Conservation (phyloP, 208 protist species). For the Chromosphaera perkinsii region DNA sequence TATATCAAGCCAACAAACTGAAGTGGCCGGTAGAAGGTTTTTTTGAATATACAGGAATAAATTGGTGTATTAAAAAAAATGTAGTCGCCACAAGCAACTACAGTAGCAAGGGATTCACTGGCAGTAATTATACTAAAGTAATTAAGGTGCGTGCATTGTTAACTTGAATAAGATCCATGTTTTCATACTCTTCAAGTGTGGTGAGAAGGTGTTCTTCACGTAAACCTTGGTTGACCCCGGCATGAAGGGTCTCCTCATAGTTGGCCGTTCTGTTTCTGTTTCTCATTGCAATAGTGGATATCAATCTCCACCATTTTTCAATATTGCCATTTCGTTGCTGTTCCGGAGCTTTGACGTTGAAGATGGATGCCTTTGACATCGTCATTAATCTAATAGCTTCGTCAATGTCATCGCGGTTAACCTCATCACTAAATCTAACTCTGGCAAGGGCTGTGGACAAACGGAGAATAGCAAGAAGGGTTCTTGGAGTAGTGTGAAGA, state of each 20-base stretch:
- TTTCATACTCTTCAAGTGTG: background rate
- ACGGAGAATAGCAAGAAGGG: constrained; percentile 71
- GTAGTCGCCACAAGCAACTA: too few relatives aligned
- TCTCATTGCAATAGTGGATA: background rate
- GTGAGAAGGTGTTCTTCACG: background rate
- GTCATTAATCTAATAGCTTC: constrained; percentile 61
- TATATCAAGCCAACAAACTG: too few relatives aligned
- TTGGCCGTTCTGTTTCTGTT: background rate
- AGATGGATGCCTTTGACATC: constrained; percentile 47
- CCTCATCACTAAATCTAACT: constrained; percentile 34
- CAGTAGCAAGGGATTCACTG: too few relatives aligned
- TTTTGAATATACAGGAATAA: too few relatives aligned
- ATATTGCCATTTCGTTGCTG: background rate
- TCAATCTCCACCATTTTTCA: background rate
- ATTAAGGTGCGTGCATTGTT: too few relatives aligned
- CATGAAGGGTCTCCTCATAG: background rate
- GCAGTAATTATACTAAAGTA: too few relatives aligned
- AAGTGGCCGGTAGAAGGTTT: too few relatives aligned
- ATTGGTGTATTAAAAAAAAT: too few relatives aligned
- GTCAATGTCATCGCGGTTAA: constrained; percentile 60
- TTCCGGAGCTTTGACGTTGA: background rate
- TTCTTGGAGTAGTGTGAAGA: constrained; percentile 58
- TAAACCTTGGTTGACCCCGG: background rate
- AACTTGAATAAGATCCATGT: background rate
- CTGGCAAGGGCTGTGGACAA: constrained; percentile 57